phyloP scores from a whole-genome alignment of 2,329 filamentous ascomycete species.

The Stromatinia cepivora region DNA sequence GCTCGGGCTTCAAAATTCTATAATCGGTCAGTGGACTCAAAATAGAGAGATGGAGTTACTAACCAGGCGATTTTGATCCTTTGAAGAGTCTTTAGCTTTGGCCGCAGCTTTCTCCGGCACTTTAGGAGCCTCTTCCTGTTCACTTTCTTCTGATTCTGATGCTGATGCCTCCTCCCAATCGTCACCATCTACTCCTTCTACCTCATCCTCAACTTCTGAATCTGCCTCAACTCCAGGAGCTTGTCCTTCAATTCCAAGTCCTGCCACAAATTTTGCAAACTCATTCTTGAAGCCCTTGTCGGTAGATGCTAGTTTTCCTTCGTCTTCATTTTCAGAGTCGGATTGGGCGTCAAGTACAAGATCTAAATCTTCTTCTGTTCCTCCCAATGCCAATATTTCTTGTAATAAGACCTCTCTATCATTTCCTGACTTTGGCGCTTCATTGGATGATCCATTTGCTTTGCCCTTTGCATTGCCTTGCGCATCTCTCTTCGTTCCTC shows the following conservation, averaged over 20 bases:
- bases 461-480: constrained; percentile 38
- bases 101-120: constrained; percentile 32
- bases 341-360: constrained; percentile 58
- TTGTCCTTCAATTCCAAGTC: constrained; percentile 50
- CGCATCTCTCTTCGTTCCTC: constrained; percentile 41
- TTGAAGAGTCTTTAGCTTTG: constrained; percentile 27
- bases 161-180: constrained; percentile 36
- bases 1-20: constrained; percentile 61
- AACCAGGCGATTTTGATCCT: constrained; percentile 40
- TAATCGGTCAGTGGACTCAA: constrained; percentile 36
- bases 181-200: constrained; percentile 42
- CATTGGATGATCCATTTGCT: constrained; percentile 32
- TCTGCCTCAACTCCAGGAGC: constrained; percentile 39
- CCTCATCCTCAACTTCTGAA: constrained; percentile 42
- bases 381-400: constrained; percentile 65
- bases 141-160: constrained; percentile 40
- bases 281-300: constrained; percentile 54
- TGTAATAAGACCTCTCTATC: constrained; percentile 49
- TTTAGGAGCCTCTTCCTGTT: constrained; percentile 39
- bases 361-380: constrained; percentile 63
- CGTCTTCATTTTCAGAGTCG: constrained; percentile 46
- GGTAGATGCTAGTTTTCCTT: constrained; percentile 33
- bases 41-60: constrained; percentile 28
- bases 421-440: constrained; percentile 27
- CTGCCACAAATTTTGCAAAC: constrained; percentile 53